Percentiles rank a stretch among this genome's conserved stretches.
Evolutionary conservation across 176 grass and related monocot species (phyloP).

Genomic region (Ampelocalamus luodianensis): DNA sequence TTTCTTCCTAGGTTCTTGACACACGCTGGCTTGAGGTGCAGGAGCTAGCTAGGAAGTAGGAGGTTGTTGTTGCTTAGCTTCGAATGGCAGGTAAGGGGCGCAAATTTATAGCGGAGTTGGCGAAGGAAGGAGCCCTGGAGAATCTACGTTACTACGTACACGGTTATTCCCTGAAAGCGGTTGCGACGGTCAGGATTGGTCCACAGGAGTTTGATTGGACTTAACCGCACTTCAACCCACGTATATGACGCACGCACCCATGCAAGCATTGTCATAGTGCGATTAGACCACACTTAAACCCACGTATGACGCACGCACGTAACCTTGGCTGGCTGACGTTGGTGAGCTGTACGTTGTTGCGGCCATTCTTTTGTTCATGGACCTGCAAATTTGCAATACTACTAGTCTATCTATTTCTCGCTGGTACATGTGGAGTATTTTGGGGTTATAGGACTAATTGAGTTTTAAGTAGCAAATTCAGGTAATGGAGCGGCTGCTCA

Average conservation of each 20-base stretch:
- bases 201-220: too few relatives aligned
- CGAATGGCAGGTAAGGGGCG: neutral
- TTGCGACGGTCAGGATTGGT: neutral
- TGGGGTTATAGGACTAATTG: neutral
- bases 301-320: too few relatives aligned
- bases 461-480: neutral
- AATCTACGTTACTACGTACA: neutral
- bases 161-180: neutral
- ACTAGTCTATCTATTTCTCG: neutral
- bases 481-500: neutral
- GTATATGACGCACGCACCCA: too few relatives aligned
- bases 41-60: neutral
- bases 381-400: neutral
- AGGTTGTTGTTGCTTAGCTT: neutral
- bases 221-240: too few relatives aligned
- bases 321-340: neutral
- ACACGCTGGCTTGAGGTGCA: neutral
- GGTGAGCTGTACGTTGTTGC: neutral
- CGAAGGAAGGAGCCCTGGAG: neutral
- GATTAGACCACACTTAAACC: too few relatives aligned
- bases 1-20: conserved; percentile 4
- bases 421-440: neutral
- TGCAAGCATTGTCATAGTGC: too few relatives aligned
- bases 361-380: conserved; percentile 15
- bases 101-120: conserved; percentile 9